Evolutionary conservation across 441 rosid genomes (phyloP).

Genomic region (Daphne laureola): DNA sequence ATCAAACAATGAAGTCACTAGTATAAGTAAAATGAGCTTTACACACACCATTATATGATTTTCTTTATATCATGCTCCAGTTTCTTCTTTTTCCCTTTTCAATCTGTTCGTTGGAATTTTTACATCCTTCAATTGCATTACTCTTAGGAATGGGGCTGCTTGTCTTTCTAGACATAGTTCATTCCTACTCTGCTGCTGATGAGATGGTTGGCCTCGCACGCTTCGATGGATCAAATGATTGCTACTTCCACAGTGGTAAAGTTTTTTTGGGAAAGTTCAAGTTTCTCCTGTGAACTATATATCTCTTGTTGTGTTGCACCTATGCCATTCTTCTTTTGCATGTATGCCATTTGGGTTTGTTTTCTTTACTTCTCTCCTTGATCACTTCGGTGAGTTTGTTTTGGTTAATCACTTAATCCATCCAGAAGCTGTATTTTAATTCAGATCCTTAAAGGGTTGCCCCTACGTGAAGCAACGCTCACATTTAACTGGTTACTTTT

Average conservation of each 20-base stretch:
- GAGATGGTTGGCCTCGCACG: constrained; percentile 92
- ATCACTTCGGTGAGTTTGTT: too few relatives aligned
- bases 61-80: neutral
- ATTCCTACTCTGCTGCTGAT: constrained; percentile 95
- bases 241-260: constrained; percentile 88
- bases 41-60: neutral
- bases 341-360: too few relatives aligned
- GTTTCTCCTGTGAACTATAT: too few relatives aligned
- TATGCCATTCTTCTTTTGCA: too few relatives aligned
- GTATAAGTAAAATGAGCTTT: neutral
- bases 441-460: too few relatives aligned
- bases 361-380: too few relatives aligned
- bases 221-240: constrained; percentile 95
- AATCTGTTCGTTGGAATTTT: constrained; percentile 9
- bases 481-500: too few relatives aligned
- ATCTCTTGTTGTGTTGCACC: too few relatives aligned
- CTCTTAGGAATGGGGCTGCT: constrained; percentile 73
- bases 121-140: constrained; percentile 7
- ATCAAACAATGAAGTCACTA: neutral
- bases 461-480: too few relatives aligned
- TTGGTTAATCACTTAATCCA: too few relatives aligned
- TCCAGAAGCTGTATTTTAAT: too few relatives aligned
- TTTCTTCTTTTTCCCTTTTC: neutral
- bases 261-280: neutral
- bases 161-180: constrained; percentile 87